A percentile compares a stretch with the other conserved stretches of the same genome.
Conservation (phyloP, 306 rosid species). For the Cucumis cinereus region DNA sequence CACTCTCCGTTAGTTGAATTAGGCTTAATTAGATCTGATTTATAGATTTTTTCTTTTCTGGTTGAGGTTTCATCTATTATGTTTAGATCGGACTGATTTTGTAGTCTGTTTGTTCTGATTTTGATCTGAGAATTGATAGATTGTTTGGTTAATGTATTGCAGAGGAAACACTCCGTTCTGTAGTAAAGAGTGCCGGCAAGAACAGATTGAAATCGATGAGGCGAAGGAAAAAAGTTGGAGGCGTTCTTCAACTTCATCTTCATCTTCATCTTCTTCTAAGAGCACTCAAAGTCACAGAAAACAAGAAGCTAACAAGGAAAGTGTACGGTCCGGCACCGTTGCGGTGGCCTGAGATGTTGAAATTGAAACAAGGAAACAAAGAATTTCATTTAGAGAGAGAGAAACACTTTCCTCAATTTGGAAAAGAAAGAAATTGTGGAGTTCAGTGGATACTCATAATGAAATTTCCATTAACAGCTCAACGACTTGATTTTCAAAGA, state of each 20-base stretch:
- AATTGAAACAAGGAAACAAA: no score
- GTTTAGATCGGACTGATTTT: background rate
- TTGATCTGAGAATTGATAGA: constrained; percentile 10
- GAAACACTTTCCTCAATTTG: background rate
- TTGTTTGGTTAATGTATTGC: constrained; percentile 10
- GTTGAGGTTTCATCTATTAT: background rate
- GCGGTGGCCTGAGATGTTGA: constrained; percentile 44
- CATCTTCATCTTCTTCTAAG: background rate
- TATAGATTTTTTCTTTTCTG: background rate
- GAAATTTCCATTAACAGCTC: background rate
- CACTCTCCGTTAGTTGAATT: background rate
- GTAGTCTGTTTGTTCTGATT: background rate
- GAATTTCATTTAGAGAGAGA: background rate
- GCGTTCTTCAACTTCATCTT: constrained; percentile 1
- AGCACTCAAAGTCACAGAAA: constrained; percentile 34
- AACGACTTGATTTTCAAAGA: background rate
- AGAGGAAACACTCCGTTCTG: constrained; percentile 98
- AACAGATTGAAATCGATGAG: constrained; percentile 71
- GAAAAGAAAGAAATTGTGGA: background rate
- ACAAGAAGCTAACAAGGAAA: constrained; percentile 42
- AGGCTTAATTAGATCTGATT: background rate
- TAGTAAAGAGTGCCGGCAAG: constrained; percentile 84
- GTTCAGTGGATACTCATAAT: background rate
- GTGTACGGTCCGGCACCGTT: constrained; percentile 56
- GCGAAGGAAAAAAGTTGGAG: constrained; percentile 58